These are phyloP conservation scores for Termitomyces sp. DNA, from an alignment of 768 basidiomycete species.

Conservation along the genomic window DNA sequence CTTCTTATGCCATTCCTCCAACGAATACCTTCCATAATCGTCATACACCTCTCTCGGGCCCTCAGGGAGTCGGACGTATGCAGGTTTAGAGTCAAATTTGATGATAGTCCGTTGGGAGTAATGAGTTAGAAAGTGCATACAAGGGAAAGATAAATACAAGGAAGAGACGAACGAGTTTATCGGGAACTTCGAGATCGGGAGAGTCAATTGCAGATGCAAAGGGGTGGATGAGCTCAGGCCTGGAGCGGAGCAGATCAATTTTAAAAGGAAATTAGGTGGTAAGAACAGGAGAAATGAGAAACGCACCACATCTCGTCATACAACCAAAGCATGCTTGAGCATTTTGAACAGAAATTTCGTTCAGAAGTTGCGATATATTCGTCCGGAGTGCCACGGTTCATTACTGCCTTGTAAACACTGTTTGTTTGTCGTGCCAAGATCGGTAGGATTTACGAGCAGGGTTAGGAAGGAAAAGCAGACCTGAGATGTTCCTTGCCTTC, in stretches of 20 bases:
- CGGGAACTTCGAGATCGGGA: slow-evolving; percentile 46
- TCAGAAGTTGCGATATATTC: slow-evolving; percentile 47
- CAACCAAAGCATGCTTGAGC: slow-evolving; percentile 63
- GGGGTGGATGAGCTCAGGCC: slow-evolving; percentile 62
- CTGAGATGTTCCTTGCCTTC: slow-evolving; percentile 51
- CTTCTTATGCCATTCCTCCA: slow-evolving; percentile 60
- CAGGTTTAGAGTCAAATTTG: slow-evolving; percentile 18
- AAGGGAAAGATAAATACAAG: background rate
- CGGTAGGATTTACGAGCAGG: no score
- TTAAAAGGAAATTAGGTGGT: no score
- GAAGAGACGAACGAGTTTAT: slow-evolving; percentile 21
- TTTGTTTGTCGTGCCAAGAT: no score
- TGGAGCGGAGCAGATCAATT: no score
- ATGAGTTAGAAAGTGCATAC: background rate
- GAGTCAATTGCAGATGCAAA: slow-evolving; percentile 64
- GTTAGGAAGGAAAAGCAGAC: slow-evolving; percentile 24
- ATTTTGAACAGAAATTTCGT: slow-evolving; percentile 58
- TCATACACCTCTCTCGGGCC: slow-evolving; percentile 44
- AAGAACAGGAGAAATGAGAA: no score
- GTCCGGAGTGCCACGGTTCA: slow-evolving; percentile 48
- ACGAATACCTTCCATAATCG: slow-evolving; percentile 35
- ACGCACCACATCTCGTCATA: slow-evolving; percentile 48
- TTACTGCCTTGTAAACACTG: slow-evolving; percentile 58
- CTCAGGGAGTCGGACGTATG: slow-evolving; percentile 58
- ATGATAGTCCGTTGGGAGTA: slow-evolving; percentile 33